phyloP scores from a whole-genome alignment of 108 stramenopile genomes.

The Cyclotella cryptica region DNA sequence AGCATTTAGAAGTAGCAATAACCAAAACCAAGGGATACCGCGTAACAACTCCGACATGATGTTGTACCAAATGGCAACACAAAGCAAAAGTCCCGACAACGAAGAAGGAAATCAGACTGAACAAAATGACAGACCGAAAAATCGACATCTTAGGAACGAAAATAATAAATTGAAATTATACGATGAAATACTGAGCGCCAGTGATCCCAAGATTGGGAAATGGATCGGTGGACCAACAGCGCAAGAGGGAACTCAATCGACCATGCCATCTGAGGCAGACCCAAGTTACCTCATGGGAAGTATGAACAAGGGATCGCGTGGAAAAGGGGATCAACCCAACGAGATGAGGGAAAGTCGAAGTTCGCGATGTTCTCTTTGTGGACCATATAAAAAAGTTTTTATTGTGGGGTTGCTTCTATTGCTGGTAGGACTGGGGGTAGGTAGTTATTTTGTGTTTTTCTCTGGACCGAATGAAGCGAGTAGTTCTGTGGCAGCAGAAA shows the following conservation, averaged over 20 bases:
- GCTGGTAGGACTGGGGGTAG: conserved; percentile 1
- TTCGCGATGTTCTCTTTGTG: background rate
- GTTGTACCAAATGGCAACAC: too few relatives aligned
- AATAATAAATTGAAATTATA: background rate
- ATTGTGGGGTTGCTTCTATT: conserved; percentile 1
- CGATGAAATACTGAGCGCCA: background rate
- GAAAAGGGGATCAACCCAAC: background rate
- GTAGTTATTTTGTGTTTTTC: conserved; percentile 1
- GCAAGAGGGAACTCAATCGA: conserved; percentile 2
- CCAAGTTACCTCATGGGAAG: background rate
- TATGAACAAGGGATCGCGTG: background rate
- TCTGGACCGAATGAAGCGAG: background rate
- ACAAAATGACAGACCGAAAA: too few relatives aligned
- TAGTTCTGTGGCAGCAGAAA: background rate
- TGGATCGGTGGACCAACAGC: background rate
- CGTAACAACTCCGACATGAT: too few relatives aligned
- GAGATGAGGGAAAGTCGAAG: background rate
- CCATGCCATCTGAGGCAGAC: background rate
- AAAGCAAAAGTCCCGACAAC: too few relatives aligned
- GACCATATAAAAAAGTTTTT: background rate
- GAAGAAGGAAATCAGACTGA: too few relatives aligned
- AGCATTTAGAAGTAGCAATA: too few relatives aligned
- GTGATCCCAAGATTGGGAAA: conserved; percentile 9
- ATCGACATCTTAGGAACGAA: too few relatives aligned
- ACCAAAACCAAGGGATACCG: too few relatives aligned